phyloP scores from a whole-genome alignment of 805 yeast genomes.

The Tetrapisispora fleetii region DNA sequence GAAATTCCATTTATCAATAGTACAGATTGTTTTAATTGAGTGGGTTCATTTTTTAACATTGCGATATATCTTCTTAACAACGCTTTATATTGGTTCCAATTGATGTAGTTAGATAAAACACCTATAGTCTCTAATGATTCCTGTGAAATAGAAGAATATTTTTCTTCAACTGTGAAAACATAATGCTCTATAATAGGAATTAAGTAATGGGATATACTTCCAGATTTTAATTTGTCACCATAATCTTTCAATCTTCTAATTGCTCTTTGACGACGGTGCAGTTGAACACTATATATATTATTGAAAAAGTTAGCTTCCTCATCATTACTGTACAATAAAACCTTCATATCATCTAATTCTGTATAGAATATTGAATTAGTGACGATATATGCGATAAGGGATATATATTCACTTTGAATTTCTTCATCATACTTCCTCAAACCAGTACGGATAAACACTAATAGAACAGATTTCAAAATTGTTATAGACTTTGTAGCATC shows the following conservation, averaged over 20 bases:
- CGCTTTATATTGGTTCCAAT: constrained; percentile 77
- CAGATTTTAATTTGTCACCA: constrained; percentile 38
- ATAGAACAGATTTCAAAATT: constrained; percentile 41
- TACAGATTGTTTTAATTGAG: constrained; percentile 47
- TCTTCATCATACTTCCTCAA: constrained; percentile 50
- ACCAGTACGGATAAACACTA: constrained; percentile 62
- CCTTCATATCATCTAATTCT: constrained; percentile 57
- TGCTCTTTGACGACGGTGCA: constrained; percentile 80
- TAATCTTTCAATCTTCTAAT: constrained; percentile 50
- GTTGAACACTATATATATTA: constrained; percentile 74
- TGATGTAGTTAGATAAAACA: constrained; percentile 42
- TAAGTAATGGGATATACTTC: constrained; percentile 65
- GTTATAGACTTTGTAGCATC: constrained; percentile 22
- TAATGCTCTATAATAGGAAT: constrained; percentile 81
- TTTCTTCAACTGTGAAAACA: constrained; percentile 51
- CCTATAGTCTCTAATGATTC: constrained; percentile 61
- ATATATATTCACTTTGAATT: constrained; percentile 62
- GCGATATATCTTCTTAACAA: constrained; percentile 58
- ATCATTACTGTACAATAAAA: constrained; percentile 53
- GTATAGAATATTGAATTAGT: constrained; percentile 33
- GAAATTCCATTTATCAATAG: constrained; percentile 49
- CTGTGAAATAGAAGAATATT: constrained; percentile 48
- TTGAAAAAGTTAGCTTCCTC: constrained; percentile 75
- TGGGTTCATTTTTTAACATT: constrained; percentile 37
- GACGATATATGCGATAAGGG: constrained; percentile 56